Evolutionary conservation across 495 filamentous ascomycete genomes (phyloP).

Genomic region (Penicillium samsonianum): DNA sequence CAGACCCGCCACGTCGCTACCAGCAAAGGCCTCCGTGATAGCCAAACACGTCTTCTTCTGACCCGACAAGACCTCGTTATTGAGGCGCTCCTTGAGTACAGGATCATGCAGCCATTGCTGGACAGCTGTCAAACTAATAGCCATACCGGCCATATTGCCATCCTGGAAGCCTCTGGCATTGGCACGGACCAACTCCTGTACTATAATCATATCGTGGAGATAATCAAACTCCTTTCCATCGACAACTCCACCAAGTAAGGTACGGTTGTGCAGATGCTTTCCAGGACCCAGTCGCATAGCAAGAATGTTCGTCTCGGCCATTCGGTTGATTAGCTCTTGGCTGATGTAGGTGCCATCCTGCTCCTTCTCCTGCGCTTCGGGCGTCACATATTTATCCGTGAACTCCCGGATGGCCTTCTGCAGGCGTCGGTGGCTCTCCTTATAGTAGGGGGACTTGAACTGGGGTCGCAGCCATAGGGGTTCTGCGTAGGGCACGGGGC

Average conservation of each 20-base stretch:
- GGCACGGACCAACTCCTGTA: conserved; percentile 70
- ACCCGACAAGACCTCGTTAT: conserved; percentile 71
- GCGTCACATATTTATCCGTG: conserved; percentile 66
- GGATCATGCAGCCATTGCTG: conserved; percentile 75
- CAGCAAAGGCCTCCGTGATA: conserved; percentile 88
- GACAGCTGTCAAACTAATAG: conserved; percentile 78
- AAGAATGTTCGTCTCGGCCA: conserved; percentile 71
- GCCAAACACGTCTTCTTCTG: conserved; percentile 87
- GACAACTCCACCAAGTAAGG: conserved; percentile 67
- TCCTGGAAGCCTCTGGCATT: conserved; percentile 68
- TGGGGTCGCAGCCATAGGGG: conserved; percentile 76
- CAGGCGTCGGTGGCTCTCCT: conserved; percentile 69
- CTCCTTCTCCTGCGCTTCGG: conserved; percentile 80
- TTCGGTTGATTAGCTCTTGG: conserved; percentile 74
- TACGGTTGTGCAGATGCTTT: conserved; percentile 72
- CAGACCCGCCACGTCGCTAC: conserved; percentile 81
- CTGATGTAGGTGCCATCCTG: conserved; percentile 70
- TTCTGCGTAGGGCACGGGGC: conserved; percentile 77
- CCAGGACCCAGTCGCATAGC: conserved; percentile 85
- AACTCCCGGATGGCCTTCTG: conserved; percentile 75
- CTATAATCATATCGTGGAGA: conserved; percentile 77
- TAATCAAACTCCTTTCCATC: conserved; percentile 84
- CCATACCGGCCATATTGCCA: conserved; percentile 74
- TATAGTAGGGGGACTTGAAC: conserved; percentile 84
- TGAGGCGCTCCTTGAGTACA: conserved; percentile 63